Base-by-base conservation (phyloP, 805 yeast genomes). In the Sugiyamaella smithiae region DNA sequence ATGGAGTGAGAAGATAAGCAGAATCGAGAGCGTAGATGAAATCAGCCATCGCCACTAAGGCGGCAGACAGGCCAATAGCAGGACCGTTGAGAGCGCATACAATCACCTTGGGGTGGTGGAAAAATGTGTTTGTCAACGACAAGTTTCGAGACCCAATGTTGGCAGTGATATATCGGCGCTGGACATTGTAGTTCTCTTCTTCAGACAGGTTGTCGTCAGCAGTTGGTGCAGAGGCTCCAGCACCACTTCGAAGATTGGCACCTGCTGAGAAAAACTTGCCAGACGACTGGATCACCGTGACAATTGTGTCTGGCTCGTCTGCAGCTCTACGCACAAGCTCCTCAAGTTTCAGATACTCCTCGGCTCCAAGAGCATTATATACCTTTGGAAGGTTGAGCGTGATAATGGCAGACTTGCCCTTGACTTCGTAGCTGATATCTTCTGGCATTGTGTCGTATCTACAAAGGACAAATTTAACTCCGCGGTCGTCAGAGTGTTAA, bases 201-300 rank as follows among this genome's bases (percentile, higher is more conserved):
- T n/a, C n/a, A n/a, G n/a, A n/a, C 29, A 7, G 5, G 28, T 26
- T 26, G 14, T 37, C 41, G 5, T 26, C 20, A 12, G 41, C 41
- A 7, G 28, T 14, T 2, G 41, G 41, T 8, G 20, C 41, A 4
- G 33, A n/a, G 16, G 14, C 33, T 5, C 16, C 14, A 6, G 44
- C 11, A 6, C 54, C 58, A 37, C 68, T 73, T 43, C 69, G 73
- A 45, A 85, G 77, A 62, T 88, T 82, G 17, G 96, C 97, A 22
- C 97, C 97, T 5, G 95, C 85, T 22, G 88, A 81, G 65, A 88
- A 88, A 63, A 77, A 85, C 49, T 83, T 72, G 0, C 96, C 96
- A 0, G 84, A 72, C 28, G 88, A 74, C 60, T 80, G 82, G 43
- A 88, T 66, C 43, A 85, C 68, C 1, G 96, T 88, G 20, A 80